Base-by-base conservation (phyloP, 345 rosid species). In the Lepidium africanum region DNA sequence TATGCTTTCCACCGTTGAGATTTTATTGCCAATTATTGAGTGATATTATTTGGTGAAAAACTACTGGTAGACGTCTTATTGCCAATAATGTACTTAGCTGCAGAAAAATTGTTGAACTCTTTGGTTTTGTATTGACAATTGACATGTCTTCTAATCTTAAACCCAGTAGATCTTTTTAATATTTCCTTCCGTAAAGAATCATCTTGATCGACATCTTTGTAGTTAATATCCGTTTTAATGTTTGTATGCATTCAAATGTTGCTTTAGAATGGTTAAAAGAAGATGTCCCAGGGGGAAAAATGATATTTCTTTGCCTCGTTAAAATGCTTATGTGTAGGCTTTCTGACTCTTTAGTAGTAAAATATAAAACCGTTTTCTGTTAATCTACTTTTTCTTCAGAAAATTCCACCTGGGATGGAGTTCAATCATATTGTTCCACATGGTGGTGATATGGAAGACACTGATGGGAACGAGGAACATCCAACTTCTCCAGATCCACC, bases 391-490 rank as follows among this genome's bases (percentile, higher is more conserved):
- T 49, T 73, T 64, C 6, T 77, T 68, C 88, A 91, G 98, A 75
- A 81, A 86, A 95, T 95, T 66, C 92, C 98, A 77, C 99, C 98
- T 30, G 98, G 98, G 74, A 95, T 91, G 99, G 99, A 95, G 77
- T 91, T 95, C 78, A 88, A 95, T 76, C 96, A 91, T 81, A 88
- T 91, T 77, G 83, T 88, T 70, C 96, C 98, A 6, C 93, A 78
- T 54, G 98, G 88, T 77, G 96, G 96, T 67, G 99, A 94, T 71
- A 74, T 88, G 74, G 99, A 95, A 39, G 98, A 95, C 66, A 47
- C 65, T 67, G 99, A 95, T 78, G 96, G 88, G 76, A 91, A 74
- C 55, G 99, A 95, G 38, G 97, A 91, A 41, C 88, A 86, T 82
- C 88, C 90, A 13, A 64, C 85, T 70, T 81, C 90, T 70, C 93